Percentiles rank a stretch among this genome's conserved stretches.
Conservation (phyloP, 1,284 basidiomycete genomes). For the Gastroboletus turbinatus region DNA sequence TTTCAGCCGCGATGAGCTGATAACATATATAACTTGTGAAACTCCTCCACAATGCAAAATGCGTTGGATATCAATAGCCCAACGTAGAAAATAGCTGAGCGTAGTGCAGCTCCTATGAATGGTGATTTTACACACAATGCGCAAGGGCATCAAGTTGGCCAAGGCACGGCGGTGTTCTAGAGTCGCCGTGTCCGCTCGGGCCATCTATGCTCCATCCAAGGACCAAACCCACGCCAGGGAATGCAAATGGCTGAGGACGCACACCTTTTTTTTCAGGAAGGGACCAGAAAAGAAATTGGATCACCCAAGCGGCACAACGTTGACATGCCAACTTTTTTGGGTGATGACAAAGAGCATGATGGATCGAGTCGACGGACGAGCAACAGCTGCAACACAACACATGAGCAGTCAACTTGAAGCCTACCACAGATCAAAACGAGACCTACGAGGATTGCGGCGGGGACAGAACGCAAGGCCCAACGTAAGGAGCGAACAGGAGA, state of each 20-base stretch:
- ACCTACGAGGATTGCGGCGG: neutral
- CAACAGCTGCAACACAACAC: neutral
- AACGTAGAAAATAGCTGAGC: conserved; percentile 67
- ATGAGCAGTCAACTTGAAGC: neutral
- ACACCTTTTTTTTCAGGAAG: neutral
- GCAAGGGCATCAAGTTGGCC: neutral
- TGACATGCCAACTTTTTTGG: neutral
- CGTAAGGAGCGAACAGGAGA: neutral
- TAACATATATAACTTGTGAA: neutral
- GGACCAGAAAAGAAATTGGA: neutral
- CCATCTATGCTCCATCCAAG: neutral
- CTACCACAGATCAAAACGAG: no score
- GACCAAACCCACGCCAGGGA: neutral
- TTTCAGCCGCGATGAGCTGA: conserved; percentile 67
- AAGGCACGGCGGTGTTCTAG: neutral
- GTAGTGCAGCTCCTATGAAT: conserved; percentile 60
- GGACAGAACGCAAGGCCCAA: neutral
- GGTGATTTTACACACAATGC: neutral
- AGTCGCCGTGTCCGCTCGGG: neutral
- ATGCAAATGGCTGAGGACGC: neutral
- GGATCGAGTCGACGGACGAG: no score
- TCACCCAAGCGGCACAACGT: neutral
- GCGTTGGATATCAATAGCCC: conserved; percentile 74
- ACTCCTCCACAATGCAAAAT: conserved; percentile 56
- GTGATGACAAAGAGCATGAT: no score